Base-by-base conservation (phyloP, 2,329 filamentous ascomycete genomes). In the Pseudogymnoascus sp. region DNA sequence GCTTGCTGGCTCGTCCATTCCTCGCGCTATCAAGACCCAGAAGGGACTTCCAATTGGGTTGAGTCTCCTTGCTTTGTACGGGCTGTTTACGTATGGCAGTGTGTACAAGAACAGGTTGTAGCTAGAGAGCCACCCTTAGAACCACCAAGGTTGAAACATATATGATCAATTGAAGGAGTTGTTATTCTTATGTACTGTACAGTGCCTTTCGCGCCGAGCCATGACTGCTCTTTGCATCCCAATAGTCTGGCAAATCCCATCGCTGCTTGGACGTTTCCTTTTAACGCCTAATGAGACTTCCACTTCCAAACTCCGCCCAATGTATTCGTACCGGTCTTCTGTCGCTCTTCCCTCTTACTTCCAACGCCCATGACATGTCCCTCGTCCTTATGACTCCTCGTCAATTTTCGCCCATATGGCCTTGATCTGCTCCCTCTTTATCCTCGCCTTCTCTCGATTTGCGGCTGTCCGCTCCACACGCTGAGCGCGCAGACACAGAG, bases 41-140 rank as follows among this genome's bases (percentile, higher is more conserved):
- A 99, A 97, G 82, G 89, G 90, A 0, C 83, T 99, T 60, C 93
- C 94, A 0, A 80, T 89, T 61, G 84, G 87, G 9, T 77, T 99
- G 71, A 93, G 90, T 71, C 71, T 92, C 57, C 72, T 97, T 70
- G 91, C 93, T 11, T 78, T 85, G 8, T 90, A 90, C 73, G 93
- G 93, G 13, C 72, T 96, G 68, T 80, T 84, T 70, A 86, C 88
- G 24, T 97, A 94, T 77, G 92, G 91, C 63, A 82, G 81, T 70
- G 90, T 88, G 39, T 88, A 77, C 64, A 70, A 73, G 40, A 44
- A 64, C 6, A 65, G 65, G 63, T 67, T 66, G 63, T 68, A 63
- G 78, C 13, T 7, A 35, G 15, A 15, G 24, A 31, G 21, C 7
- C 26, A 54, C 47, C 13, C 7, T 21, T 9, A 15, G 24, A 31